These are phyloP conservation scores for Backusella tarrabulga DNA, from an alignment of 192 early-diverging fungal species.

Conservation along the genomic window DNA sequence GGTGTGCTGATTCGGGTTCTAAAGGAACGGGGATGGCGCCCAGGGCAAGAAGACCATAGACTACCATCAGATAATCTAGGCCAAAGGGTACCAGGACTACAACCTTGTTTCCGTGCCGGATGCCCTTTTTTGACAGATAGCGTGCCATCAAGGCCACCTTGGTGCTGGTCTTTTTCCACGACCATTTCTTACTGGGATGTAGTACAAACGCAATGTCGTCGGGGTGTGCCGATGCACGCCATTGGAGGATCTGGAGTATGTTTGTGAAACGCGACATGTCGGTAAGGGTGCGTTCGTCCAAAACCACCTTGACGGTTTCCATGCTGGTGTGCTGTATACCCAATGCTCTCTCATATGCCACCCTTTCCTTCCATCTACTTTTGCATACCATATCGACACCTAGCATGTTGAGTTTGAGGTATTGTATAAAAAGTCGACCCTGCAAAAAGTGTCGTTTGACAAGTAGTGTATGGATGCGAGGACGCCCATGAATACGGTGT, in stretches of 20 bases:
- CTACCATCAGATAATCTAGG: slow-evolving; percentile 58
- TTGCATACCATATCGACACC: slow-evolving; percentile 37
- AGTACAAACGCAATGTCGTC: slow-evolving; percentile 63
- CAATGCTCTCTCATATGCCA: neutral
- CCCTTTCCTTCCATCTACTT: too few relatives aligned
- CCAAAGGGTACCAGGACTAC: slow-evolving; percentile 63
- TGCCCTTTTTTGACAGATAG: slow-evolving; percentile 55
- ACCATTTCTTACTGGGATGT: slow-evolving; percentile 47
- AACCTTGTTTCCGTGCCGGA: slow-evolving; percentile 58
- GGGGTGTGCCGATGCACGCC: slow-evolving; percentile 56
- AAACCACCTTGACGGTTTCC: slow-evolving; percentile 52
- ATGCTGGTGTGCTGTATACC: slow-evolving; percentile 61
- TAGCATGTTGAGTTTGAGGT: slow-evolving; percentile 49
- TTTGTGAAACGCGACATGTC: slow-evolving; percentile 54
- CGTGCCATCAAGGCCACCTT: slow-evolving; percentile 64
- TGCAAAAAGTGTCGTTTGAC: slow-evolving; percentile 61
- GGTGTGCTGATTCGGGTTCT: slow-evolving; percentile 29
- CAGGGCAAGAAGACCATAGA: slow-evolving; percentile 77
- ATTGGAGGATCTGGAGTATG: slow-evolving; percentile 65
- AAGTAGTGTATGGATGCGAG: slow-evolving; percentile 59
- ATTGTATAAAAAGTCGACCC: slow-evolving; percentile 49
- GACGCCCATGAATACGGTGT: slow-evolving; percentile 63
- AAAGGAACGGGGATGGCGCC: slow-evolving; percentile 72
- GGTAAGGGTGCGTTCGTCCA: slow-evolving; percentile 69
- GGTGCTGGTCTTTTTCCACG: slow-evolving; percentile 63